Conservation (phyloP, 1,284 basidiomycete species). For the Sanghuangporus baumii region DNA sequence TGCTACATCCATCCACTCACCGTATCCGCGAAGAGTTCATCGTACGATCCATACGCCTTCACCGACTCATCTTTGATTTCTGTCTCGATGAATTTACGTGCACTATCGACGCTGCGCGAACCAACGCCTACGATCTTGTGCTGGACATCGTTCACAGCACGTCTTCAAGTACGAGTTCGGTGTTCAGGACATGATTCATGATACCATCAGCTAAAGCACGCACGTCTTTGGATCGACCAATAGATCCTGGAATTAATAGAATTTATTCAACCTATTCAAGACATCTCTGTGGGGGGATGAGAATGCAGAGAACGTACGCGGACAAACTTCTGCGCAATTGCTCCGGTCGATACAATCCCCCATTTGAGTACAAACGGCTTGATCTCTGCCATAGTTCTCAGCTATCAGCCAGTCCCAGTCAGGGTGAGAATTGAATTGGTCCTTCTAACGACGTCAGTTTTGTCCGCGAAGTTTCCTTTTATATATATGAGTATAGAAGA, state of each 20-base stretch:
- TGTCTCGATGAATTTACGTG: conserved; percentile 63
- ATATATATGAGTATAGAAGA: neutral
- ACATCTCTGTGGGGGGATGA: neutral
- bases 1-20: conserved; percentile 30
- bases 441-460: neutral
- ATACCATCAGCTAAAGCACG: conserved; percentile 14
- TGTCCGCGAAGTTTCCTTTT: neutral
- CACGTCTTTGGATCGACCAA: conserved; percentile 46
- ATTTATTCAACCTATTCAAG: neutral
- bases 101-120: conserved; percentile 67
- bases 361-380: conserved; percentile 40
- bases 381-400: conserved; percentile 20
- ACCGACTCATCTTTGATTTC: conserved; percentile 46
- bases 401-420: no score
- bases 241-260: conserved; percentile 33
- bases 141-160: conserved; percentile 63
- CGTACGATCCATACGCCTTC: conserved; percentile 74
- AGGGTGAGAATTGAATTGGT: neutral
- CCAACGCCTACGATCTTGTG: conserved; percentile 80
- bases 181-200: conserved; percentile 8
- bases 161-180: conserved; percentile 34
- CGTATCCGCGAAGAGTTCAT: conserved; percentile 68
- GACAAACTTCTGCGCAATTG: conserved; percentile 41
- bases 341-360: conserved; percentile 53
- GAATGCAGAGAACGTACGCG: conserved; percentile 28